Evolutionary conservation across 139 green algal genomes (phyloP).

Genomic region (Chlamydomonas incerta): DNA sequence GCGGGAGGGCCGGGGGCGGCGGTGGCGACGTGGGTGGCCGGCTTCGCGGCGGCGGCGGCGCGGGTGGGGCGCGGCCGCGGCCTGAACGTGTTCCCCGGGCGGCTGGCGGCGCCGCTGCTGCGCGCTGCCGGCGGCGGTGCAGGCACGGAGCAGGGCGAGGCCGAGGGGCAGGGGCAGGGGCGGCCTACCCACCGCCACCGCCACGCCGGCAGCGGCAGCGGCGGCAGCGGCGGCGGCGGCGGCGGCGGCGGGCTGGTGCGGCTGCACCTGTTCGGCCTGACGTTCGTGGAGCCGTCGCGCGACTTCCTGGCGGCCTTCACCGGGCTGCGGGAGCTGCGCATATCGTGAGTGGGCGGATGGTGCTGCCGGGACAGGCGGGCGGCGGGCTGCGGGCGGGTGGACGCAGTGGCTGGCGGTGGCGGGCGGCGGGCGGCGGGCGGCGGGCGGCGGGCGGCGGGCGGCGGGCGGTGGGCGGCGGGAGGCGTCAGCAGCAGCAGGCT

Average conservation of each 20-base stretch:
- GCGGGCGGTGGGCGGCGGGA: no score
- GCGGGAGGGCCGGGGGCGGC: no score
- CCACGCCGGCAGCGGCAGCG: no score
- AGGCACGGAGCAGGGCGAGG: no score
- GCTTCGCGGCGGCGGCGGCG: neutral
- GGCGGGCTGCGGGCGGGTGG: neutral
- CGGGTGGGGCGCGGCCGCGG: neutral
- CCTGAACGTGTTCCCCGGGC: neutral
- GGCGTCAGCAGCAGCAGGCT: no score
- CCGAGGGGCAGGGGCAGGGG: no score
- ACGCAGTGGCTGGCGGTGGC: neutral
- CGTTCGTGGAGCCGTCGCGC: neutral
- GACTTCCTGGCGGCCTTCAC: constrained; percentile 19
- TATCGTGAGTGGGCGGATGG: neutral
- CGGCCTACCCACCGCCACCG: no score
- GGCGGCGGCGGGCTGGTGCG: neutral
- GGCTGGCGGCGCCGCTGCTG: neutral
- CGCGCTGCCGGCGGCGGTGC: neutral
- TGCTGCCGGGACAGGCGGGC: neutral
- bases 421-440: no score
- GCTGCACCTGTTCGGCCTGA: neutral
- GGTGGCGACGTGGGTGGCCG: no score
- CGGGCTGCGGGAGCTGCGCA: constrained; percentile 18
- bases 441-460: no score
- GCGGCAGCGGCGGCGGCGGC: no score